These are phyloP conservation scores for Myxozyma udenii DNA, from an alignment of 805 yeast species.

Conservation along the genomic window DNA sequence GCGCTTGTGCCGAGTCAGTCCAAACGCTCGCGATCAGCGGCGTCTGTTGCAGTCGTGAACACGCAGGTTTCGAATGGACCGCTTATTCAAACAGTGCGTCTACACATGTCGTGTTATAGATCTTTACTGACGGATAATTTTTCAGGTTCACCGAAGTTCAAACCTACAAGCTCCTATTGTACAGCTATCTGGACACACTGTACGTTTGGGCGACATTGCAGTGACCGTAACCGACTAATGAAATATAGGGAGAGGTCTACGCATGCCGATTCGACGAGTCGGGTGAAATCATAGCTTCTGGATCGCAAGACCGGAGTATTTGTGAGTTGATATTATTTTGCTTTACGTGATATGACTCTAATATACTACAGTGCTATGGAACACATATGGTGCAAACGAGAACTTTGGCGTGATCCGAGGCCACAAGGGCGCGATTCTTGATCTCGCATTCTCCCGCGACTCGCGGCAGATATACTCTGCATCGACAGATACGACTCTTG, in stretches of 20 bases:
- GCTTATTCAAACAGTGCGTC: slow-evolving; percentile 17
- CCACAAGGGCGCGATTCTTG: slow-evolving; percentile 64
- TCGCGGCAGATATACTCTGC: slow-evolving; percentile 45
- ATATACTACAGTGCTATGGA: slow-evolving; percentile 42
- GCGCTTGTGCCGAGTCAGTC: not conserved
- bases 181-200: slow-evolving; percentile 30
- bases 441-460: slow-evolving; percentile 56
- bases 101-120: too few relatives aligned
- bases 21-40: slow-evolving; percentile 11
- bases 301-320: slow-evolving; percentile 50
- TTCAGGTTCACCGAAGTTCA: slow-evolving; percentile 25
- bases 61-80: slow-evolving; percentile 22
- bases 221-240: not conserved
- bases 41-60: slow-evolving; percentile 28
- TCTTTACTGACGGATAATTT: too few relatives aligned
- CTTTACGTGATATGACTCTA: not conserved
- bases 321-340: slow-evolving; percentile 24
- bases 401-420: slow-evolving; percentile 52
- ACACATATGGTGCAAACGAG: slow-evolving; percentile 40
- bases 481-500: slow-evolving; percentile 61
- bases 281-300: slow-evolving; percentile 58
- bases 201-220: slow-evolving; percentile 5
- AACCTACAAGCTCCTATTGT: slow-evolving; percentile 29
- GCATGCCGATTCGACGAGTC: slow-evolving; percentile 50
- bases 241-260: slow-evolving; percentile 47